A percentile compares a stretch with the other conserved stretches of the same genome.
These are phyloP conservation scores for Cladosporium sp. DNA, from an alignment of 2,329 filamentous ascomycete species.

Conservation along the genomic window DNA sequence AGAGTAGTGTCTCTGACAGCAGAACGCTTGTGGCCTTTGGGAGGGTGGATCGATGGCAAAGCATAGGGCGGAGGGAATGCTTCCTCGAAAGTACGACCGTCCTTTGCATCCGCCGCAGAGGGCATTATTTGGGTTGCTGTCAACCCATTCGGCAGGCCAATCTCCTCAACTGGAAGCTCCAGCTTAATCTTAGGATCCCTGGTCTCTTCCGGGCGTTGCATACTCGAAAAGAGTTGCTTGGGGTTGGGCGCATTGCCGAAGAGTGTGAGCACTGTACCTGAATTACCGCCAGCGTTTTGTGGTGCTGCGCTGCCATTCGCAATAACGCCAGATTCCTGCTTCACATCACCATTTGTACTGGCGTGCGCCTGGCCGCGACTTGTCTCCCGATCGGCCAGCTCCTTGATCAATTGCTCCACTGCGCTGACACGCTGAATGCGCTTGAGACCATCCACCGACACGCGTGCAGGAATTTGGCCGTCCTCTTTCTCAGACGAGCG, in stretches of 20 bases:
- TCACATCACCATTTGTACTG: constrained; percentile 6
- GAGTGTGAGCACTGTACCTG: constrained; percentile 66
- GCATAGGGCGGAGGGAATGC: constrained; percentile 66
- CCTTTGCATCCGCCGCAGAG: constrained; percentile 40
- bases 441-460: constrained; percentile 35
- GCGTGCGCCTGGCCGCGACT: constrained; percentile 15
- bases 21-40: constrained; percentile 64
- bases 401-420: constrained; percentile 25
- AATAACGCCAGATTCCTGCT: constrained; percentile 17
- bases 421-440: constrained; percentile 28
- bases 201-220: constrained; percentile 49
- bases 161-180: constrained; percentile 54
- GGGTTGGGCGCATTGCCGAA: constrained; percentile 70
- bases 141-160: constrained; percentile 69
- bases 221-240: constrained; percentile 80
- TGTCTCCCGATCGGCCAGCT: constrained; percentile 27
- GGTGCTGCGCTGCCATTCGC: constrained; percentile 14
- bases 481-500: constrained; percentile 5
- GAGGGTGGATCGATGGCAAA: constrained; percentile 62
- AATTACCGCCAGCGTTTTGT: constrained; percentile 25
- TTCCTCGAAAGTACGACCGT: constrained; percentile 64
- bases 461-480: constrained; percentile 18
- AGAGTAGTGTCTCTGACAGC: constrained; percentile 55
- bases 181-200: constrained; percentile 1
- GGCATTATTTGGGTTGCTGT: constrained; percentile 64